Base-by-base conservation (phyloP, 176 grass and related monocot species). In the Calamus simplicifolius region DNA sequence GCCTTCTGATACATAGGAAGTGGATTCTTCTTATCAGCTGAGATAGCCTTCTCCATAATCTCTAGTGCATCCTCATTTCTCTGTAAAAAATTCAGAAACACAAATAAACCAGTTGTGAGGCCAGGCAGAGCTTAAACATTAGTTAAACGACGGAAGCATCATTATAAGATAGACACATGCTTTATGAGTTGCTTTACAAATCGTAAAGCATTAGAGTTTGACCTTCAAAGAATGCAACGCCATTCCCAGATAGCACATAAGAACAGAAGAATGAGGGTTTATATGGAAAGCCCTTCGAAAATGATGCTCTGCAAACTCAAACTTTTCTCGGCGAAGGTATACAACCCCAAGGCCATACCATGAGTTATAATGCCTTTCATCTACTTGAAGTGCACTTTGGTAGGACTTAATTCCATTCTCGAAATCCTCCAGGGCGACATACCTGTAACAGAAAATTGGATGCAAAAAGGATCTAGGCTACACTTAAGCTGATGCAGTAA, bases 241-340 rank as follows among this genome's bases (percentile, higher is more conserved):
- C 87, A 97, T 91, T 69, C 92, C 93, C 50, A 91, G 81, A 74
- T 97, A 91, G 71, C 93, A 97, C 87, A 97, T 79, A 63, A 91
- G 87, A 76, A 97, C 93, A 63, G 93, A 97, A 48, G 87, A 97
- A 16, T 78, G 70, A 50, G 84, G 69, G 65, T 97, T 97, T 81
- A 91, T 97, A 68, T 69, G 75, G 73, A 82, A 91, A 52, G 93
- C 93, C 77, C 73, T 88, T 80, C 75, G 85, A 72, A 97, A 87
- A 80, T 97, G 93, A 87, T 97, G 93, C 79, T 97, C 93, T 12
- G 93, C 93, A 75, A 97, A 97, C 56, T 97, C 84, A 57, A 97
- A 88, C 66, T 97, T 97, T 65, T 91, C 87, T 54, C 88, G 87
- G 30, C 93, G 93, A 74, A 97, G 87, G 82, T 91, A 97, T 17